Base-by-base conservation (phyloP, 2,329 filamentous ascomycete genomes). In the Colletotrichum magnum region DNA sequence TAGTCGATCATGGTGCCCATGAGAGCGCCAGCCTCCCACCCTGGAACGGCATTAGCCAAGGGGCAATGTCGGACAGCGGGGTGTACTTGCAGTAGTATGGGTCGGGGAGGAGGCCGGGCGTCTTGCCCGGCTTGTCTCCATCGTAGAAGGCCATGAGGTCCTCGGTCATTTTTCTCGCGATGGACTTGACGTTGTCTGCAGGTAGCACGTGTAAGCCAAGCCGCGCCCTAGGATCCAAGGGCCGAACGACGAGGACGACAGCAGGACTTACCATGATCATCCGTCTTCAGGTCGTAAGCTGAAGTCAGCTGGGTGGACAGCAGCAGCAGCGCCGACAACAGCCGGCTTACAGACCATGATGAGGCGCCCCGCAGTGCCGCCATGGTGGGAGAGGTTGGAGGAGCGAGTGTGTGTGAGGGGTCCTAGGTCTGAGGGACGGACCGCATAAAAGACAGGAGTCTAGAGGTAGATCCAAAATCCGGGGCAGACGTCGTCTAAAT, bases 1-100 rank as follows among this genome's bases (percentile, higher is more conserved):
- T 96, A 96, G 75, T 96, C 93, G 61, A 97, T 85, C 71, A 96
- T 82, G 2, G 91, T 85, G 24, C 88, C 88, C 80, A 90, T 85
- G 84, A 95, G 89, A 65, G 92, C 92, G 60, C 93, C 93, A 12
- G 86, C 91, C 80, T 93, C 92, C 93, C 90, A 94, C 87, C 87
- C 86, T 88, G 65, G 10, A 64, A 54, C 16, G 3, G 50, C 48
- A 26, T 64, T 47, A 62, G 64, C 54, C 18, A 26, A 21, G 6
- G 26, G 28, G 3, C 52, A 24, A n/a, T 3, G 39, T 15, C 10
- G 12, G 7, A 41, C 24, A 7, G 5, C n/a, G 21, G 6, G 21
- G 21, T 45, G 5, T 41, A 77, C 84, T 73, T 77, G 87, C 86
- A 88, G 75, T 88, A 89, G 69, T 88, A 88, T 61, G 86, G 86